A percentile compares a stretch with the other conserved stretches of the same genome.
phyloP scores from a whole-genome alignment of 1,139 yeast genomes.

The Yamadazyma spencermartinsiae region DNA sequence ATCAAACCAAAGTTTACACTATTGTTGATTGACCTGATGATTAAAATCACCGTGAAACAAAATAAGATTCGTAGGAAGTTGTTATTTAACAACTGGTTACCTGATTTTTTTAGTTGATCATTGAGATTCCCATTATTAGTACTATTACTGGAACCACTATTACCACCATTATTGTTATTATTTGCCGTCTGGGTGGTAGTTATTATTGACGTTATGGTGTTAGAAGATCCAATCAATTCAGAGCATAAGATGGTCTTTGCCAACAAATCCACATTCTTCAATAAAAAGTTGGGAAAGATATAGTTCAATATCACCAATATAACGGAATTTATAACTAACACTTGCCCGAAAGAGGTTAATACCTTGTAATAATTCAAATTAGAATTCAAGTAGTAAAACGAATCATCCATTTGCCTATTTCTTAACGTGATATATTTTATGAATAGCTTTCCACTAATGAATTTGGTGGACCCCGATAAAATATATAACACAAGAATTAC shows the following conservation, averaged over 20 bases:
- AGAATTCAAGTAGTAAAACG: slow-evolving; percentile 13
- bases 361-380: slow-evolving; percentile 20
- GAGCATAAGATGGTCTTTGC: slow-evolving; percentile 54
- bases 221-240: slow-evolving; percentile 44
- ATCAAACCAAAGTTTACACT: slow-evolving; percentile 10
- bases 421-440: slow-evolving; percentile 28
- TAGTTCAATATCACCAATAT: slow-evolving; percentile 31
- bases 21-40: slow-evolving; percentile 8
- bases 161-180: slow-evolving; percentile 1
- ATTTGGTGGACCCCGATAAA: slow-evolving; percentile 41
- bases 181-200: background rate
- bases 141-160: background rate
- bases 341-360: slow-evolving; percentile 22
- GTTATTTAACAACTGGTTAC: slow-evolving; percentile 7
- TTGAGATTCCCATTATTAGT: background rate
- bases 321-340: slow-evolving; percentile 29
- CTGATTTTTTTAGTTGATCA: background rate
- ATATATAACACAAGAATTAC: slow-evolving; percentile 39
- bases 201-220: slow-evolving; percentile 9
- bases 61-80: slow-evolving; percentile 11
- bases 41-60: slow-evolving; percentile 11
- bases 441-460: slow-evolving; percentile 43
- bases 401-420: slow-evolving; percentile 12
- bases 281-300: slow-evolving; percentile 32
- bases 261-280: slow-evolving; percentile 42